Conservation (phyloP, 495 filamentous ascomycete species). For the Eremomyces bilateralis region DNA sequence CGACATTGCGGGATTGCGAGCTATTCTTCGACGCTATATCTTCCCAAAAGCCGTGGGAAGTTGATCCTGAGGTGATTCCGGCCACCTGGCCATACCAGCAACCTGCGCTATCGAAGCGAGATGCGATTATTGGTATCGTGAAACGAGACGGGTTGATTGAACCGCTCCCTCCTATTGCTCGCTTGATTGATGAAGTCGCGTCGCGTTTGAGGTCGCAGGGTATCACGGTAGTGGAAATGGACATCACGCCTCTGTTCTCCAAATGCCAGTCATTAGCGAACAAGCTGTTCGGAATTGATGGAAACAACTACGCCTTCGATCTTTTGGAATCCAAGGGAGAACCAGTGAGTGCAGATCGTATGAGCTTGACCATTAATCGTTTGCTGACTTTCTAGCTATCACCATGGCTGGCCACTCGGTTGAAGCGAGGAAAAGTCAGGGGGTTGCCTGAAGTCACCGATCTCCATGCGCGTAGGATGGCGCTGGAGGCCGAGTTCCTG, state of each 20-base stretch:
- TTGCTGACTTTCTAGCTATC: too few relatives aligned
- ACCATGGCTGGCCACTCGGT: constrained; percentile 32
- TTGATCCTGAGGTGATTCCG: constrained; percentile 16
- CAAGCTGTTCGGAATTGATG: constrained; percentile 34
- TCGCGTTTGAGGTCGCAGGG: constrained; percentile 17
- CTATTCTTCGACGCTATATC: constrained; percentile 16
- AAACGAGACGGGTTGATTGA: constrained; percentile 32
- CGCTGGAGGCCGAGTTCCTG: constrained; percentile 31
- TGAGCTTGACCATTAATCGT: too few relatives aligned
- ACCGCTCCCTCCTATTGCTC: constrained; percentile 35
- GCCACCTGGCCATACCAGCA: constrained; percentile 12
- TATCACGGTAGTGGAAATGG: constrained; percentile 32
- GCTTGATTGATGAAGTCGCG: constrained; percentile 30
- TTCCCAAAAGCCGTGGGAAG: constrained; percentile 12
- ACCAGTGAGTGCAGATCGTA: constrained; percentile 31
- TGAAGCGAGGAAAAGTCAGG: constrained; percentile 23
- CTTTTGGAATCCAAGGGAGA: constrained; percentile 31
- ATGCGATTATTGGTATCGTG: constrained; percentile 30
- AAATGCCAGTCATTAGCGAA: constrained; percentile 34
- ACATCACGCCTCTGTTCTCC: constrained; percentile 24
- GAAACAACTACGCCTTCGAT: constrained; percentile 28
- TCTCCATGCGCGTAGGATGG: constrained; percentile 27
- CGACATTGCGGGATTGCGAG: constrained; percentile 17
- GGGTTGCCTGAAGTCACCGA: constrained; percentile 23
- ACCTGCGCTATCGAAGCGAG: constrained; percentile 8